Evolutionary conservation across 257 asterid genomes (phyloP), one percentile per base, ranked within the genome.

Genomic region (Orobanche coerulescens): DNA sequence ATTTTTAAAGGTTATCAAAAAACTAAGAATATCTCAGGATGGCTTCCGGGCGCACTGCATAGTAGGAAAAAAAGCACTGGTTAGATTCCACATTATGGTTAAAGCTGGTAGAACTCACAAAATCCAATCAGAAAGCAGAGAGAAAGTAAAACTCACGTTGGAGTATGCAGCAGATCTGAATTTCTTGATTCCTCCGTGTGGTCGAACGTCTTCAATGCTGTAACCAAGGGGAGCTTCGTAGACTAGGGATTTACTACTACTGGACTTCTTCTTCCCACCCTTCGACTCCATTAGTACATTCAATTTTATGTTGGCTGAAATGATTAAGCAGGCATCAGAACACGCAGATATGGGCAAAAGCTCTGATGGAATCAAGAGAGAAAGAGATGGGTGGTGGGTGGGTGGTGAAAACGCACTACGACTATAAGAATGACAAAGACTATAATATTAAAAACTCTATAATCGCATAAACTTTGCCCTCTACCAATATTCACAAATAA

Each of bases 91-190:
- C 4, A 71, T 51, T 11, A 19, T 25, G 19, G 28, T 52, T 46
- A 12, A 40, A 47, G 36, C 5, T 51, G 0, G 12, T 34, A 51
- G 6, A 65, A 43, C 0, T 5, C 3, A 61, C 1, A n/a, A 57
- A 44, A 11, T 4, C n/a, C 31, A 56, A 28, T 6, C n/a, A 49
- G 20, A 28, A 12, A 12, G 2, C 18, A 37, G 56, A 63, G 6
- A 26, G 6, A 7, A 53, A 39, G 24, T 12, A 15, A 56, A 73
- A 67, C 95, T 70, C 61, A 87, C 95, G 95, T 85, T 85, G 67
- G 86, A 88, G 95, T 88, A 88, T 14, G 94, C 96, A 83, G 96
- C 96, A 61, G 96, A 88, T 86, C 86, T 80, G 90, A 88, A 88
- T 75, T 83, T 88, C 94, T 84, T 77, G 84, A 83, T 80, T 72